Evolutionary conservation across 306 rosid species (phyloP).

Genomic region (Inga oerstediana): DNA sequence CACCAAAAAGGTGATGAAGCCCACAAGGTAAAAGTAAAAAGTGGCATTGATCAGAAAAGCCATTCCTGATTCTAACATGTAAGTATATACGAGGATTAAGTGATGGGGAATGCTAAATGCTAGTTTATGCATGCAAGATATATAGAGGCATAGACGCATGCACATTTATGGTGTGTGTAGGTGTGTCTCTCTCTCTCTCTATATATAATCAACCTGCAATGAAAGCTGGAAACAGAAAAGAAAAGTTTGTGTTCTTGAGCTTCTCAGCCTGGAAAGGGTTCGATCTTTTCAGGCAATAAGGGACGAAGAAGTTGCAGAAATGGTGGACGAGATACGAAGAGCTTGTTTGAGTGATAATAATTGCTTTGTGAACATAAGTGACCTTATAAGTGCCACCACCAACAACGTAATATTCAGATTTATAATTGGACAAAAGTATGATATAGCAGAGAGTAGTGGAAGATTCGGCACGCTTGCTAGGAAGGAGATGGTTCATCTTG

Average conservation of each 20-base stretch:
- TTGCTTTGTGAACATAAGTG: slow-evolving; percentile 16
- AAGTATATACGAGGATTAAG: too few relatives aligned
- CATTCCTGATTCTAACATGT: too few relatives aligned
- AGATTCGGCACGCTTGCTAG: slow-evolving; percentile 11
- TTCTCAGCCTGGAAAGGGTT: slow-evolving; percentile 32
- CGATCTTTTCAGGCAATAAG: slow-evolving; percentile 18
- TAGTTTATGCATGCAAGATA: too few relatives aligned
- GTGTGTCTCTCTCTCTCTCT: too few relatives aligned
- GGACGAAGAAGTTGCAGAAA: slow-evolving; percentile 19
- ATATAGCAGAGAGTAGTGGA: neutral
- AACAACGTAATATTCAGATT: slow-evolving; percentile 32
- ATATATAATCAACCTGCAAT: neutral
- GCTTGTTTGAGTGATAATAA: neutral
- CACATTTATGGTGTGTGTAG: too few relatives aligned
- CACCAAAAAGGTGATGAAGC: too few relatives aligned
- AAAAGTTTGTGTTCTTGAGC: slow-evolving; percentile 30
- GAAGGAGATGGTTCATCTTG: slow-evolving; percentile 1
- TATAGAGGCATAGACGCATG: too few relatives aligned
- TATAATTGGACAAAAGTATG: slow-evolving; percentile 33
- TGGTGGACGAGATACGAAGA: slow-evolving; percentile 19
- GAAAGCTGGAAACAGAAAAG: slow-evolving; percentile 31
- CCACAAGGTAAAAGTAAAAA: too few relatives aligned
- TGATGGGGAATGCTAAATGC: too few relatives aligned
- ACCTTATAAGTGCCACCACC: slow-evolving; percentile 16
- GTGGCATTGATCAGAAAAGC: too few relatives aligned